phyloP scores from a whole-genome alignment of 257 asterid genomes.

The Handroanthus guayacan region DNA sequence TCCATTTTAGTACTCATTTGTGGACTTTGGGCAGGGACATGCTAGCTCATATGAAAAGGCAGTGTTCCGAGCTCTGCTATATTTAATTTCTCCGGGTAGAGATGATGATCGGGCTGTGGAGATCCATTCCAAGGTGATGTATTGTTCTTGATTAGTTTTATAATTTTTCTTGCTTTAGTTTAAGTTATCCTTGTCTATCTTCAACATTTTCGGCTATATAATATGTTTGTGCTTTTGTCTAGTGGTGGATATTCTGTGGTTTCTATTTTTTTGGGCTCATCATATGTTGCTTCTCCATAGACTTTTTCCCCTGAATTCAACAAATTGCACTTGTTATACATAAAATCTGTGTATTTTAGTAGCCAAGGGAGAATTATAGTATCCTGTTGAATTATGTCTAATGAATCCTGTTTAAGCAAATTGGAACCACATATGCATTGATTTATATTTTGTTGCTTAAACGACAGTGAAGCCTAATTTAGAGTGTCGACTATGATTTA shows the following conservation, averaged over 20 bases:
- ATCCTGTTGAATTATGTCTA: not conserved
- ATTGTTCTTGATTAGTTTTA: conserved; percentile 16
- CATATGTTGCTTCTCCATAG: not conserved
- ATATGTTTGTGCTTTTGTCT: not conserved
- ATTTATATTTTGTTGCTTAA: too few species aligned
- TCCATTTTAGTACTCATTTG: conserved; percentile 4
- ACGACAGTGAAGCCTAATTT: not conserved
- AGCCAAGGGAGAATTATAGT: not conserved
- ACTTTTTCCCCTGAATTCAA: not conserved
- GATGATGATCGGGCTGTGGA: conserved; percentile 89
- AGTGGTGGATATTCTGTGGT: not conserved
- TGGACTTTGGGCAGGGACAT: conserved; percentile 56
- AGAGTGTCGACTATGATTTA: not conserved
- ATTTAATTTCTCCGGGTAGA: conserved; percentile 66
- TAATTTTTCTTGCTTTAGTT: conserved; percentile 9
- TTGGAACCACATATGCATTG: not conserved
- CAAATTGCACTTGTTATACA: not conserved
- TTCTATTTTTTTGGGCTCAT: conserved; percentile 4
- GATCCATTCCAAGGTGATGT: conserved; percentile 68
- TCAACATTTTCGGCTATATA: not conserved
- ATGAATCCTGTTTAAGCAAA: not conserved
- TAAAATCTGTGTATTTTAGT: not conserved
- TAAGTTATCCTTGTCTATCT: conserved; percentile 7
- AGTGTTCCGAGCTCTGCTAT: conserved; percentile 60
- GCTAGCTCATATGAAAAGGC: conserved; percentile 80